Conservation (phyloP, 768 basidiomycete species). For the Podaxis sp. region DNA sequence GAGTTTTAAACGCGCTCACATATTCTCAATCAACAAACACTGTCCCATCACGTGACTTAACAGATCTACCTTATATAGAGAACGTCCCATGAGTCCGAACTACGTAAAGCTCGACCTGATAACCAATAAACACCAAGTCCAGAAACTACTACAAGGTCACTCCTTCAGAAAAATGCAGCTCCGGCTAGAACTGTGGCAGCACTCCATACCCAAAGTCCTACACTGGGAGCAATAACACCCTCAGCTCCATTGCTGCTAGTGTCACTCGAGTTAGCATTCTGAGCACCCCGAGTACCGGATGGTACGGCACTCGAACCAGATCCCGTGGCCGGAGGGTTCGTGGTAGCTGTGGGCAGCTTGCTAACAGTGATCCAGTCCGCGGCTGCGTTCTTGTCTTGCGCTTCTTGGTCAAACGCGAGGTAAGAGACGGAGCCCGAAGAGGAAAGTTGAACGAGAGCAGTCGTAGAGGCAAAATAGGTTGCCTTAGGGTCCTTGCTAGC, state of each 20-base stretch:
- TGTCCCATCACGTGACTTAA: constrained; percentile 1
- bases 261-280: not conserved
- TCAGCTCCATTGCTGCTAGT: constrained; percentile 5
- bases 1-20: constrained; percentile 6
- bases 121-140: too few relatives aligned
- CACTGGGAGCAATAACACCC: not conserved
- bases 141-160: too few relatives aligned
- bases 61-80: too few relatives aligned
- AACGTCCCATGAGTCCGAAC: not conserved
- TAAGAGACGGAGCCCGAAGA: constrained; percentile 59
- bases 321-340: not conserved
- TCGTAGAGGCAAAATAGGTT: constrained; percentile 62
- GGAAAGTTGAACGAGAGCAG: constrained; percentile 67
- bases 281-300: not conserved
- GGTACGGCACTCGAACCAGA: not conserved
- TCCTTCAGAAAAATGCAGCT: not conserved
- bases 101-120: too few relatives aligned
- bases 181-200: constrained; percentile 1
- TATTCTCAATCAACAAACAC: constrained; percentile 1
- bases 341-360: constrained; percentile 39
- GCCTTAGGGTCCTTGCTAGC: constrained; percentile 56
- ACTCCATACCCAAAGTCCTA: constrained; percentile 11
- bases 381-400: constrained; percentile 39
- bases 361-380: constrained; percentile 51
- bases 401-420: constrained; percentile 54